Evolutionary conservation across 768 basidiomycete genomes (phyloP), one percentile per base, ranked within the genome.

Genomic region (Cystofilobasidium ferigula): DNA sequence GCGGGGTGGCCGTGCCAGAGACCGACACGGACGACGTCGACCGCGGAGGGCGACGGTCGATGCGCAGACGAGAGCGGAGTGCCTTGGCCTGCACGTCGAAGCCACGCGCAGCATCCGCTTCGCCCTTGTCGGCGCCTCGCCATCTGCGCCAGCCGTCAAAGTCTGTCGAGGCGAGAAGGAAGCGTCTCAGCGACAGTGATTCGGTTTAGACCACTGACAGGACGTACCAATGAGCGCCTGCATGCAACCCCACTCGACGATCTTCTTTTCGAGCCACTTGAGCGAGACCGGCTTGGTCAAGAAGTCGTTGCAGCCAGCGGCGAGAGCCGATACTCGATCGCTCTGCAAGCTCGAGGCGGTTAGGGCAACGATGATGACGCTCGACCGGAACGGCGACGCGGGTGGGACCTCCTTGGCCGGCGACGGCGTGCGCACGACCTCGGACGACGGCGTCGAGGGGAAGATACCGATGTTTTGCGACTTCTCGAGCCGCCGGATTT

Each of bases 191-290:
- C 34, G 26, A 18, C 30, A 32, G 28, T 9, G 14, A 28, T 10
- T 18, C 2, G 16, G 24, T 3, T 40, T 13, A 5, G 18, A 12
- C n/a, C 4, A 34, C 12, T 4, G 30, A 61, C 9, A 7, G 38
- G 12, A 34, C 30, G 45, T 26, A 42, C 59, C 45, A 12, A 30
- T 48, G 34, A 61, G 63, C 53, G 74, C 74, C 72, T 76, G 76
- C 79, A 99, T 98, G 3, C 90, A 94, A 0, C 95, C 95, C 95
- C 95, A 99, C 76, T 99, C 95, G 68, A 94, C 89, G 74, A 98
- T 93, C 80, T 99, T 99, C 79, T 86, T 89, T 74, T 97, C 91
- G 60, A 99, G 79, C 95, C 95, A 99, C 53, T 86, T 81, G 34
- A 95, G 79, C 9, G 89, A 90, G 35, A 99, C 94, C 0, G 95